Conservation (phyloP, 345 rosid species). For the Durio zibethinus region DNA sequence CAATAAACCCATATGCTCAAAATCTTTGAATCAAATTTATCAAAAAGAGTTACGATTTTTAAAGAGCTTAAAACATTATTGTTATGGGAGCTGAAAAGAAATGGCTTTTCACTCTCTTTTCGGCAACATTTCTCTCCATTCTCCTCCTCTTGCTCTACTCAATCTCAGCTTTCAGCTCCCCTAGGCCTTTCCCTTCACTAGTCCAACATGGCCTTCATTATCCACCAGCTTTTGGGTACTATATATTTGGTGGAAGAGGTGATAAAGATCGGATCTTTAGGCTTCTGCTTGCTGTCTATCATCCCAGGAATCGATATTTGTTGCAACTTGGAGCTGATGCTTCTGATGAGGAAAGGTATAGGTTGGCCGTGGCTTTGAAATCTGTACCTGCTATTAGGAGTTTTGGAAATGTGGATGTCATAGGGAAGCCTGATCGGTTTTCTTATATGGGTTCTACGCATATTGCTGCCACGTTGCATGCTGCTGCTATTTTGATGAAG, state of each 20-base stretch:
- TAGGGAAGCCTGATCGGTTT: conserved; percentile 73
- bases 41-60: neutral
- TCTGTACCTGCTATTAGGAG: conserved; percentile 64
- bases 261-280: conserved; percentile 73
- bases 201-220: conserved; percentile 71
- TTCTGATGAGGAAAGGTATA: conserved; percentile 61
- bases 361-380: conserved; percentile 54
- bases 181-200: conserved; percentile 61
- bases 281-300: conserved; percentile 82
- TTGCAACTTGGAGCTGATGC: conserved; percentile 84
- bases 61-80: neutral
- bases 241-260: conserved; percentile 75
- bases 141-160: conserved; percentile 71
- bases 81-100: conserved; percentile 93
- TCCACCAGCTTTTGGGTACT: conserved; percentile 93
- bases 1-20: conserved; percentile 36
- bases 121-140: conserved; percentile 64
- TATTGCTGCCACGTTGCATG: conserved; percentile 64
- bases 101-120: conserved; percentile 87
- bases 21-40: conserved; percentile 16
- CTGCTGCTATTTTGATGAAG: conserved; percentile 75
- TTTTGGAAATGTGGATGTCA: conserved; percentile 88
- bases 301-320: conserved; percentile 88
- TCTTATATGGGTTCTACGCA: conserved; percentile 74
- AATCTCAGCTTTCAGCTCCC: conserved; percentile 65